These are phyloP conservation scores for Macrophomina phaseolina DNA, from an alignment of 2,329 filamentous ascomycete species.

Conservation along the genomic window DNA sequence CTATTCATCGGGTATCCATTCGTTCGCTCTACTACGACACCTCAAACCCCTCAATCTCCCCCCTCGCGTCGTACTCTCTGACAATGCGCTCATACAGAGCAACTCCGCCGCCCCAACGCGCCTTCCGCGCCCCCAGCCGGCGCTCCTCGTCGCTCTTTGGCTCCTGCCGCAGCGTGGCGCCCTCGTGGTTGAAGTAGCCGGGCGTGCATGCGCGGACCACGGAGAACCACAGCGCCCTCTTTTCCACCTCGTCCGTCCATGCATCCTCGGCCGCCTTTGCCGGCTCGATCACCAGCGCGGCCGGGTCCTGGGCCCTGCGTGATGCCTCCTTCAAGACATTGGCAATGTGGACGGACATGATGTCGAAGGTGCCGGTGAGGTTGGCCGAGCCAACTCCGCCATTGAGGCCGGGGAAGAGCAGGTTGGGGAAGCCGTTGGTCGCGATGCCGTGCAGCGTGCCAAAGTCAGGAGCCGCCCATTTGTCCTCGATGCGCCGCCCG, in stretches of 20 bases:
- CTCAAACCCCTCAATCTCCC: too few relatives aligned
- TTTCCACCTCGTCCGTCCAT: not conserved
- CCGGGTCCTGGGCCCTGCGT: not conserved
- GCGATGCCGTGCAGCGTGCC: slow-evolving; percentile 54
- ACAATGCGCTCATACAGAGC: too few relatives aligned
- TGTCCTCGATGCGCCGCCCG: slow-evolving; percentile 52
- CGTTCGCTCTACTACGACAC: too few relatives aligned
- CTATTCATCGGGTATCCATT: too few relatives aligned
- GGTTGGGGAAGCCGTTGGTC: slow-evolving; percentile 60
- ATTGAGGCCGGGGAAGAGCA: slow-evolving; percentile 50
- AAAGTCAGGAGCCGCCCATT: slow-evolving; percentile 45
- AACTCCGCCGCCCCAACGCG: too few relatives aligned
- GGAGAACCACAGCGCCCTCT: not conserved
- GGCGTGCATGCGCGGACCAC: not conserved
- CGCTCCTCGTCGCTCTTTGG: too few relatives aligned
- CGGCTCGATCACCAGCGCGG: not conserved
- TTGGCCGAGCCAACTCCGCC: slow-evolving; percentile 43
- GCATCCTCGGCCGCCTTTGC: not conserved
- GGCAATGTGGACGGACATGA: not conserved
- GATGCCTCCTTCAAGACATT: not conserved
- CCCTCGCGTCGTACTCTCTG: too few relatives aligned
- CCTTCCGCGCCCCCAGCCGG: too few relatives aligned
- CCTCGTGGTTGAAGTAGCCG: slow-evolving; percentile 1
- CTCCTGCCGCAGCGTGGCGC: too few relatives aligned
- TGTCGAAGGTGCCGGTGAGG: not conserved